phyloP scores from a whole-genome alignment of 768 basidiomycete genomes.

The Hortiboletus campestris region DNA sequence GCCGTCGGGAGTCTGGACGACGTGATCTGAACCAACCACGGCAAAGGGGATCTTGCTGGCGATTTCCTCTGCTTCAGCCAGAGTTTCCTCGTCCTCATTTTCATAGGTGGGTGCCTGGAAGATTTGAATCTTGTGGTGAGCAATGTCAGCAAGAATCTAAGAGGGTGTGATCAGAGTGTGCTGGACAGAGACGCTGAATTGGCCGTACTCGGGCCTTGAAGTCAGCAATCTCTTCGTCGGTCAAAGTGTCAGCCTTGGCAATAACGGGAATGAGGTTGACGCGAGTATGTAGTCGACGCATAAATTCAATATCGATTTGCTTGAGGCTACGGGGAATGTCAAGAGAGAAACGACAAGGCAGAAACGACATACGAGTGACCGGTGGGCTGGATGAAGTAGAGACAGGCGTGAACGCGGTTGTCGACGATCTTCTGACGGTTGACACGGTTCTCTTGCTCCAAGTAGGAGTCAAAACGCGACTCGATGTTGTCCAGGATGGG shows the following conservation, averaged over 20 bases:
- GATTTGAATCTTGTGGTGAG: slow-evolving; percentile 93
- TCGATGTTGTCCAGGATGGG: slow-evolving; percentile 99
- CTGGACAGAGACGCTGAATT: neutral
- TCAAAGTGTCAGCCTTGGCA: slow-evolving; percentile 96
- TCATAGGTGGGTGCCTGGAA: slow-evolving; percentile 98
- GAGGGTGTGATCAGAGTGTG: slow-evolving; percentile 1
- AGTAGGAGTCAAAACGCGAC: slow-evolving; percentile 93
- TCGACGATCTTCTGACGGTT: slow-evolving; percentile 92
- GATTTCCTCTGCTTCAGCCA: slow-evolving; percentile 97
- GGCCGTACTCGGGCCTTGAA: slow-evolving; percentile 86
- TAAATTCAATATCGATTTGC: slow-evolving; percentile 98
- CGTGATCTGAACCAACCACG: slow-evolving; percentile 89
- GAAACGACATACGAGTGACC: slow-evolving; percentile 80
- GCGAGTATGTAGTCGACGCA: slow-evolving; percentile 94
- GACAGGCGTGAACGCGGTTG: slow-evolving; percentile 96
- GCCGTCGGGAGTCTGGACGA: slow-evolving; percentile 82
- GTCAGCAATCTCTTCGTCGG: slow-evolving; percentile 88
- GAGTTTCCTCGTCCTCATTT: slow-evolving; percentile 97
- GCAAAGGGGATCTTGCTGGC: slow-evolving; percentile 98
- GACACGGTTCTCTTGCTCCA: slow-evolving; percentile 98
- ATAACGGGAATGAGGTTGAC: slow-evolving; percentile 99
- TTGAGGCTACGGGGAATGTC: slow-evolving; percentile 62
- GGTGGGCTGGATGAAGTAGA: slow-evolving; percentile 99
- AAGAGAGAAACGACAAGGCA: neutral
- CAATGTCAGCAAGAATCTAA: slow-evolving; percentile 90